phyloP scores from a whole-genome alignment of 352 stramenopile species.

The Phytophthora europaea region DNA sequence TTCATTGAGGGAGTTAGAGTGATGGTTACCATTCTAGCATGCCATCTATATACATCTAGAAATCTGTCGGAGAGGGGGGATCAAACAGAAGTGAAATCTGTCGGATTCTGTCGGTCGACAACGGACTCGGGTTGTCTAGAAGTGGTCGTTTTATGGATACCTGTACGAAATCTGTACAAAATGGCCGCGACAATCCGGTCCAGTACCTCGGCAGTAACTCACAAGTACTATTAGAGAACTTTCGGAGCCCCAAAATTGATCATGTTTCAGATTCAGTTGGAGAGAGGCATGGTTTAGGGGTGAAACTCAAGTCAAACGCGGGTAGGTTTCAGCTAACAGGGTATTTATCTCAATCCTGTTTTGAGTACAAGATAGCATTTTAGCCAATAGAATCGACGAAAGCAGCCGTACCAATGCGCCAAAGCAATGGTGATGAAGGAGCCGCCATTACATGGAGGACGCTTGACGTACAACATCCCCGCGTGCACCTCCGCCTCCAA shows the following conservation, averaged over 20 bases:
- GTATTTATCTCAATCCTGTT: not conserved
- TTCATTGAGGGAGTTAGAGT: too few relatives aligned
- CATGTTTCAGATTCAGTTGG: slow-evolving; percentile 10
- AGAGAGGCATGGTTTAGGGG: slow-evolving; percentile 1
- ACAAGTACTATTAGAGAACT: too few relatives aligned
- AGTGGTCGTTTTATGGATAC: too few relatives aligned
- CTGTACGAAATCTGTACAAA: too few relatives aligned
- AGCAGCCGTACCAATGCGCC: not conserved
- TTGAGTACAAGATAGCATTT: not conserved
- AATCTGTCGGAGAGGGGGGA: too few relatives aligned
- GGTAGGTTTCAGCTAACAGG: not conserved
- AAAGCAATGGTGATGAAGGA: not conserved
- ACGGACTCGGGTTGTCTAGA: too few relatives aligned
- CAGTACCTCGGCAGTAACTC: too few relatives aligned
- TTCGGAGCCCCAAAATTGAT: not conserved
- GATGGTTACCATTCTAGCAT: too few relatives aligned
- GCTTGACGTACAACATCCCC: not conserved
- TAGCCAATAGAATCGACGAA: not conserved
- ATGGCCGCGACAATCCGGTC: too few relatives aligned
- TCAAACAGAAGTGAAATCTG: too few relatives aligned
- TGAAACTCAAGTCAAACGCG: not conserved
- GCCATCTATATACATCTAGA: too few relatives aligned
- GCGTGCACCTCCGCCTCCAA: not conserved
- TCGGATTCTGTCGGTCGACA: too few relatives aligned
- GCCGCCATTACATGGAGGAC: not conserved